Evolutionary conservation across 2,329 filamentous ascomycete species (phyloP).

Genomic region (Juglanconis juglandina): DNA sequence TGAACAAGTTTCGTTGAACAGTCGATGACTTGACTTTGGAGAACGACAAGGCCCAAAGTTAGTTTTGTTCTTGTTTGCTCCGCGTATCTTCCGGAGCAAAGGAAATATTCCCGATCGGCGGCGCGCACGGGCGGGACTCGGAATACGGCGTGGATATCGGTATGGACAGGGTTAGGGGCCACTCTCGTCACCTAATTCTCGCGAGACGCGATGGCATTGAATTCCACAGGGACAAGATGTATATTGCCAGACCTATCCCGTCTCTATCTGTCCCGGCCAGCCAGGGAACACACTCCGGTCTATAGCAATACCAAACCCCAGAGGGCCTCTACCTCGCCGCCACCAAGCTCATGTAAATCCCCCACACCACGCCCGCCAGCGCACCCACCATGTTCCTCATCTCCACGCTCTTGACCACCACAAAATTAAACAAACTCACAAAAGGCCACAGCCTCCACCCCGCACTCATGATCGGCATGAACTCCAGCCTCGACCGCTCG

Average conservation of each 20-base stretch:
- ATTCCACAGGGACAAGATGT: no score
- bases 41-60: not conserved
- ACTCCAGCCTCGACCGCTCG: constrained; percentile 48
- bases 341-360: constrained; percentile 65
- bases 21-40: not conserved
- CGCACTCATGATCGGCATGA: constrained; percentile 62
- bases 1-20: not conserved
- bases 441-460: constrained; percentile 69
- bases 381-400: constrained; percentile 63
- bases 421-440: constrained; percentile 66
- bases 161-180: constrained; percentile 11
- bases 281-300: no score
- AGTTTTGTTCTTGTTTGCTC: not conserved
- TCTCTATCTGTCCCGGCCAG: no score
- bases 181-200: no score
- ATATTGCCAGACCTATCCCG: not conserved
- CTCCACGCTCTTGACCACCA: constrained; percentile 61
- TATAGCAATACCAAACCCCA: not conserved
- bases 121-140: constrained; percentile 18
- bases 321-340: constrained; percentile 29
- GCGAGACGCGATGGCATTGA: no score
- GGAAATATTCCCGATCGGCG: constrained; percentile 1
- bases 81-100: constrained; percentile 5
- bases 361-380: constrained; percentile 67
- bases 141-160: constrained; percentile 16